Evolutionary conservation across 2,329 filamentous ascomycete species (phyloP).

Genomic region (Pseudogymnoascus sp.): DNA sequence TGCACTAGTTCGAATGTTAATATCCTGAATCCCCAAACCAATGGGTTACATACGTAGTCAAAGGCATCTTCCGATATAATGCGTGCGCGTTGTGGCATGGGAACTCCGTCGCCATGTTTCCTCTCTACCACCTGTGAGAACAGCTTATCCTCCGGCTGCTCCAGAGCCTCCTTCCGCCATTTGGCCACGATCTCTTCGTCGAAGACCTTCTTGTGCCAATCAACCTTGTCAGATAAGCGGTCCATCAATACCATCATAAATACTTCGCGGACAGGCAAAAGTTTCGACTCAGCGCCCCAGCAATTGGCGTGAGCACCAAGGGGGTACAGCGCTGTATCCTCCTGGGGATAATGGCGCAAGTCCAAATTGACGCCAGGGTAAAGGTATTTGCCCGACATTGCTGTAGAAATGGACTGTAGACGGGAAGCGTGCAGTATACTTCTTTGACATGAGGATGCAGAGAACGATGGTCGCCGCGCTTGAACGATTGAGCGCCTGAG

Average conservation of each 20-base stretch:
- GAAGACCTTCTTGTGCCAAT: conserved; percentile 18
- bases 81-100: not conserved
- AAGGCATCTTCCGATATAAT: not conserved
- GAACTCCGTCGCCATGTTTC: conserved; percentile 8
- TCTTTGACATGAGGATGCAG: not conserved
- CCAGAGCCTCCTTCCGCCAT: conserved; percentile 21
- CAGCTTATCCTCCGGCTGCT: conserved; percentile 20
- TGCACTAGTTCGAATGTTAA: conserved; percentile 12
- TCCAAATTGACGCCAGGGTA: conserved; percentile 7
- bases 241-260: conserved; percentile 10
- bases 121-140: conserved; percentile 28
- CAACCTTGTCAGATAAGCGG: conserved; percentile 5
- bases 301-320: not conserved
- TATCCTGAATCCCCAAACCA: not conserved
- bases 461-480: not conserved
- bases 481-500: no score
- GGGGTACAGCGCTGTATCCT: not conserved
- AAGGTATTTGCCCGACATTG: conserved; percentile 2
- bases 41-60: not conserved
- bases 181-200: conserved; percentile 20
- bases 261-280: conserved; percentile 9
- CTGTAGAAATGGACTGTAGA: not conserved
- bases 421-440: not conserved
- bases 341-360: not conserved
- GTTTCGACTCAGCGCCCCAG: not conserved